Percentiles rank a stretch among this genome's conserved stretches.
These are phyloP conservation scores for Epichloe glyceriae DNA, from an alignment of 2,329 filamentous ascomycete species.

Conservation along the genomic window DNA sequence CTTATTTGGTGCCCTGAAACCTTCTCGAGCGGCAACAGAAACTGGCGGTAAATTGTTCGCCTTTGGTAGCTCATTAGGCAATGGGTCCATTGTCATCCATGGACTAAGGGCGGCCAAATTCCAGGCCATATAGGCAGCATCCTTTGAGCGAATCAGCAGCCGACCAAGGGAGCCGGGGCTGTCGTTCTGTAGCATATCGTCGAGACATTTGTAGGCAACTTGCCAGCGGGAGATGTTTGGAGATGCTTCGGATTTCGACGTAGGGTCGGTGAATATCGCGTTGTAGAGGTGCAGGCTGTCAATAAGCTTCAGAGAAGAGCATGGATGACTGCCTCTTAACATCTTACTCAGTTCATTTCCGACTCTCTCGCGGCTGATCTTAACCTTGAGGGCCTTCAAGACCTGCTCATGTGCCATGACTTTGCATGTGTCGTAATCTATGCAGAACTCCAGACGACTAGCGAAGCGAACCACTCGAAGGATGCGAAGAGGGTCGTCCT, in stretches of 20 bases:
- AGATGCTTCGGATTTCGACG: conserved; percentile 32
- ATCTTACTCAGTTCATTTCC: conserved; percentile 86
- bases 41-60: conserved; percentile 35
- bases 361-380: conserved; percentile 86
- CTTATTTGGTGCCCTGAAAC: conserved; percentile 69
- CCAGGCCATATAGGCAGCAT: conserved; percentile 65
- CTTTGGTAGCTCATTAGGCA: conserved; percentile 33
- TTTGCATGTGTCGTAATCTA: conserved; percentile 54
- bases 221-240: conserved; percentile 51
- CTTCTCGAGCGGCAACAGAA: conserved; percentile 52
- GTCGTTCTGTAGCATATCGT: conserved; percentile 31
- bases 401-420: conserved; percentile 75
- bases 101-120: conserved; percentile 61
- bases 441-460: conserved; percentile 66
- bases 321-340: conserved; percentile 54
- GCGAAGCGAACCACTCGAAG: conserved; percentile 82
- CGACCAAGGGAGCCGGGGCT: conserved; percentile 35
- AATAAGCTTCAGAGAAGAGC: conserved; percentile 49
- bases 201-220: conserved; percentile 50
- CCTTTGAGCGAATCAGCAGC: conserved; percentile 46
- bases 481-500: conserved; percentile 81
- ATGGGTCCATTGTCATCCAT: conserved; percentile 43
- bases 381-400: conserved; percentile 61
- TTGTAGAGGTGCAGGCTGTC: conserved; percentile 55
- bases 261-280: conserved; percentile 61